phyloP scores from a whole-genome alignment of 345 rosid genomes.

The Brassica cretica region DNA sequence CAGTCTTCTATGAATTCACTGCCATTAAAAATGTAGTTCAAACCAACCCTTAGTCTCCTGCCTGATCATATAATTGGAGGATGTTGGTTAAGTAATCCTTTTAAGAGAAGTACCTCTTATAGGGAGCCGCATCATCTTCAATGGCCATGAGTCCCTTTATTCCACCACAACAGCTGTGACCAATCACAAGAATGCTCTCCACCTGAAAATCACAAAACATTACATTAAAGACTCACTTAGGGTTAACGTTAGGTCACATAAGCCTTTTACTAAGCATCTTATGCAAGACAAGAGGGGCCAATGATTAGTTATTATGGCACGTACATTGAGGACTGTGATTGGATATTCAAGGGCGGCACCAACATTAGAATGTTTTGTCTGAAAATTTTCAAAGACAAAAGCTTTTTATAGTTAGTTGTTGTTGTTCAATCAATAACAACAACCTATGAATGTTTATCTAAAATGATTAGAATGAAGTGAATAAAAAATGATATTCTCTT shows the following conservation, averaged over 20 bases:
- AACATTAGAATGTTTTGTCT: conserved; percentile 66
- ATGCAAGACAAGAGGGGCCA: neutral
- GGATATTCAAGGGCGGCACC: conserved; percentile 99
- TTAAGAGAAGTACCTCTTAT: conserved; percentile 25
- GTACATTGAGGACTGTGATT: conserved; percentile 81
- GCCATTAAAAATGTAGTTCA: conserved; percentile 19
- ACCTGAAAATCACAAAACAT: conserved; percentile 51
- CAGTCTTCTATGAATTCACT: conserved; percentile 92
- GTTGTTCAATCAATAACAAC: neutral
- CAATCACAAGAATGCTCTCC: conserved; percentile 82
- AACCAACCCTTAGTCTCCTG: neutral
- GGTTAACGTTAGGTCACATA: conserved; percentile 17
- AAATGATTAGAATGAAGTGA: neutral
- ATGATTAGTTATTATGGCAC: neutral
- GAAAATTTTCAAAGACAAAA: conserved; percentile 34
- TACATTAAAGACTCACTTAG: neutral
- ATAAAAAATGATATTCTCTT: neutral
- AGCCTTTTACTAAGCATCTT: conserved; percentile 5
- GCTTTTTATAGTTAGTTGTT: conserved; percentile 1
- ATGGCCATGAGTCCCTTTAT: conserved; percentile 86
- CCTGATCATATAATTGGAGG: neutral
- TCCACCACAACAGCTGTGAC: conserved; percentile 97
- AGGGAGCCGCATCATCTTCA: conserved; percentile 40
- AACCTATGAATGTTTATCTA: neutral
- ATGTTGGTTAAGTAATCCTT: neutral